Percentiles rank a stretch among this genome's conserved stretches.
These are phyloP conservation scores for Pichia sp. DNA, from an alignment of 1,139 yeast genomes.

Conservation along the genomic window DNA sequence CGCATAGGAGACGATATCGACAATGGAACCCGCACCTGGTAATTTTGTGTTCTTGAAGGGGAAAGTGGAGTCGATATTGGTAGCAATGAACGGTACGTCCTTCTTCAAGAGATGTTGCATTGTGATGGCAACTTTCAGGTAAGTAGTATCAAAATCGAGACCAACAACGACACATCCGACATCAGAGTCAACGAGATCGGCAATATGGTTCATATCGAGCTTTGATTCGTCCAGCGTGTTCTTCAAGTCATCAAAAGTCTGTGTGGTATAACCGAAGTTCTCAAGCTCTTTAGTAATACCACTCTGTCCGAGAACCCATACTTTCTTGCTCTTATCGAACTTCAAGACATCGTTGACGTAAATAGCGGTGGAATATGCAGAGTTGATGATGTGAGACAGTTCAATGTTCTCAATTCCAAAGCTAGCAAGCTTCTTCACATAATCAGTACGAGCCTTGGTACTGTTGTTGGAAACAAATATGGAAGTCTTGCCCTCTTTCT, in stretches of 20 bases:
- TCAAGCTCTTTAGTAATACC: constrained; percentile 74
- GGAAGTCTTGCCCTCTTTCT: constrained; percentile 50
- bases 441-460: constrained; percentile 76
- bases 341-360: constrained; percentile 72
- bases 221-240: constrained; percentile 23
- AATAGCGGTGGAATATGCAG: constrained; percentile 87
- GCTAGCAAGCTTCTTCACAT: constrained; percentile 65
- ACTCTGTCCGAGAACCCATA: constrained; percentile 78
- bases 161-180: constrained; percentile 94
- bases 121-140: constrained; percentile 74
- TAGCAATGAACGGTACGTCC: constrained; percentile 73
- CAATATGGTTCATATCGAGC: constrained; percentile 42
- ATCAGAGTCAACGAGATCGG: constrained; percentile 52
- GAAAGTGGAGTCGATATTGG: constrained; percentile 93
- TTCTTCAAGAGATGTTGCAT: constrained; percentile 72
- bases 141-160: constrained; percentile 66
- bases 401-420: constrained; percentile 62
- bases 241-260: constrained; percentile 33
- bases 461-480: constrained; percentile 94
- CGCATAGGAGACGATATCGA: constrained; percentile 71
- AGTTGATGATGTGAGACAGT: constrained; percentile 72
- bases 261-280: constrained; percentile 57
- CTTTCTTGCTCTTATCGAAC: constrained; percentile 58
- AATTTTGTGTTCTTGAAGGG: constrained; percentile 80
- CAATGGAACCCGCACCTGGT: constrained; percentile 94